Conservation (phyloP, 257 asterid genomes). For the Paraleonurus japonicus region DNA sequence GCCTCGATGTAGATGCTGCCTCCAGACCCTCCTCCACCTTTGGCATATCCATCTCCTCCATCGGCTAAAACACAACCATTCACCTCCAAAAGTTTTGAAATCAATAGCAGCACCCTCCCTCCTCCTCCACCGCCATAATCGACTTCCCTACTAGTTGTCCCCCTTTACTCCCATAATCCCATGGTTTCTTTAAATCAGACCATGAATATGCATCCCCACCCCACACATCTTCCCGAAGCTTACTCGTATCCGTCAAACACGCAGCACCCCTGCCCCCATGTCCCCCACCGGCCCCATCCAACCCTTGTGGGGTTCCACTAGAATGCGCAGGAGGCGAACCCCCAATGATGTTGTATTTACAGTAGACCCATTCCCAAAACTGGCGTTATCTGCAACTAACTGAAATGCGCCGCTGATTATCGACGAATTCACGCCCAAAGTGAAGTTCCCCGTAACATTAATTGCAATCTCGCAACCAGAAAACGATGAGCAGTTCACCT, state of each 20-base stretch:
- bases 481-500: constrained; percentile 58
- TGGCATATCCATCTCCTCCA: constrained; percentile 86
- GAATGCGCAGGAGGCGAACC: constrained; percentile 88
- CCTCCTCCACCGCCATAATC: constrained; percentile 99
- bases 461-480: constrained; percentile 77
- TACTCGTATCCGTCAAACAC: constrained; percentile 68
- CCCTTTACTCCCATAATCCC: constrained; percentile 89
- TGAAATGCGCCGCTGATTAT: constrained; percentile 59
- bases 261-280: constrained; percentile 98
- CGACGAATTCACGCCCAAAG: constrained; percentile 59
- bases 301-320: constrained; percentile 89
- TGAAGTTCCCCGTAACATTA: constrained; percentile 75
- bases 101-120: constrained; percentile 63
- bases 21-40: constrained; percentile 99
- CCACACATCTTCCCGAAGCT: constrained; percentile 90
- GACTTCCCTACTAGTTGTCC: constrained; percentile 67
- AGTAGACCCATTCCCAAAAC: constrained; percentile 58
- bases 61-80: constrained; percentile 82
- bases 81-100: constrained; percentile 58
- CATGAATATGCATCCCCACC: constrained; percentile 95
- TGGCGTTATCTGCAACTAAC: constrained; percentile 59
- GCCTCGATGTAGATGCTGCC: constrained; percentile 90
- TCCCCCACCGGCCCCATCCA: constrained; percentile 96
- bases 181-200: constrained; percentile 63
- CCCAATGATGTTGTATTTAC: constrained; percentile 85